Evolutionary conservation across 371 early-diverging fungal species (phyloP).

Genomic region (Choanephora cucurbitarum): DNA sequence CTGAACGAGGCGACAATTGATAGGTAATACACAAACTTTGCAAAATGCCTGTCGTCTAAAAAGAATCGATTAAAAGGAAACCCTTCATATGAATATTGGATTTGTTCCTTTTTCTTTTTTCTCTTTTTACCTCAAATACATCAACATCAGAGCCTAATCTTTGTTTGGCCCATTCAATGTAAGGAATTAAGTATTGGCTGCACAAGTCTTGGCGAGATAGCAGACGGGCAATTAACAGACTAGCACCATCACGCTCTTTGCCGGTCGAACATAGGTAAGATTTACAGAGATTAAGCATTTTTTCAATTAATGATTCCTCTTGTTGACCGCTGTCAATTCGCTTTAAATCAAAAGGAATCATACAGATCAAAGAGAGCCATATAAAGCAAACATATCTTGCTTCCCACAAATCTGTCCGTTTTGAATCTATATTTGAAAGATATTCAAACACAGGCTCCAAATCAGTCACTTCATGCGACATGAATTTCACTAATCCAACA

Average conservation of each 20-base stretch:
- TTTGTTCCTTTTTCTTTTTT: no score
- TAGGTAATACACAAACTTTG: conserved; percentile 69
- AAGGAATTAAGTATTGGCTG: conserved; percentile 50
- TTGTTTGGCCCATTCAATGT: conserved; percentile 60
- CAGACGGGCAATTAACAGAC: conserved; percentile 77
- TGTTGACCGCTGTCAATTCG: conserved; percentile 72
- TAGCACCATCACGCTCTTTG: conserved; percentile 86
- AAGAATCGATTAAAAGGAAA: not conserved
- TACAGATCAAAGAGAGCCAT: conserved; percentile 87
- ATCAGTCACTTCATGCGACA: conserved; percentile 89
- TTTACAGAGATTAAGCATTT: conserved; percentile 57
- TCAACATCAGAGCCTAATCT: conserved; percentile 38
- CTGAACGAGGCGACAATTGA: conserved; percentile 67
- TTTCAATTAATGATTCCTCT: conserved; percentile 53
- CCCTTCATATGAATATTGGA: no score
- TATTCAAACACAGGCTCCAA: conserved; percentile 81
- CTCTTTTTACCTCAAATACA: conserved; percentile 49
- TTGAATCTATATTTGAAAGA: conserved; percentile 38
- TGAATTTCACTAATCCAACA: conserved; percentile 68
- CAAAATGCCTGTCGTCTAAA: conserved; percentile 61
- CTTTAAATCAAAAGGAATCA: conserved; percentile 92
- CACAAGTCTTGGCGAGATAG: conserved; percentile 62
- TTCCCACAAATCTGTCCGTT: conserved; percentile 60
- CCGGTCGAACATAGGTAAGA: conserved; percentile 62
- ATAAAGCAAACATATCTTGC: conserved; percentile 75